A percentile compares a stretch with the other conserved stretches of the same genome.
Conservation (phyloP, 768 basidiomycete genomes). For the Chalciporus sphaerocephalus region DNA sequence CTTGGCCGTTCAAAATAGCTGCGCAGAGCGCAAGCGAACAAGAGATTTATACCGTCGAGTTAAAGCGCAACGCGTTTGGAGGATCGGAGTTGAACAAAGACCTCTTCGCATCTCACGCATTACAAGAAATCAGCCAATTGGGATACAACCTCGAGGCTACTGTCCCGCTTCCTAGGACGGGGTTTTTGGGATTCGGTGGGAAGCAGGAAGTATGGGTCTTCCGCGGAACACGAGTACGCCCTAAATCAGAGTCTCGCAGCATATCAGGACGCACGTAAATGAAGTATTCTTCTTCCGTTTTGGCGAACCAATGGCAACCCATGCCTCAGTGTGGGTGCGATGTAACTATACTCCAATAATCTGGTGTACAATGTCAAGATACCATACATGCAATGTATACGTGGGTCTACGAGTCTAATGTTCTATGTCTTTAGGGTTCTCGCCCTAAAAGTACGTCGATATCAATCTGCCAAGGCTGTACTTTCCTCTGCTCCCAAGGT, state of each 20-base stretch:
- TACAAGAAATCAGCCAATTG: slow-evolving; percentile 53
- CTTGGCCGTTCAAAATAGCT: slow-evolving; percentile 41
- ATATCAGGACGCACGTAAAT: slow-evolving; percentile 20
- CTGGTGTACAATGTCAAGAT: slow-evolving; percentile 12
- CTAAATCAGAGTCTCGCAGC: slow-evolving; percentile 28
- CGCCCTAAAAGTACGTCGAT: neutral
- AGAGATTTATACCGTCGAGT: slow-evolving; percentile 50
- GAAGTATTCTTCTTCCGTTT: neutral
- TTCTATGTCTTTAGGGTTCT: neutral
- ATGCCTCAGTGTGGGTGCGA: too few relatives aligned
- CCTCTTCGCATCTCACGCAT: slow-evolving; percentile 56
- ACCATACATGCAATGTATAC: slow-evolving; percentile 4
- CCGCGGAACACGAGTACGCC: slow-evolving; percentile 37
- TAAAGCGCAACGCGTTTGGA: slow-evolving; percentile 42
- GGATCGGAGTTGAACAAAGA: slow-evolving; percentile 46
- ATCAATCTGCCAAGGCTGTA: slow-evolving; percentile 34
- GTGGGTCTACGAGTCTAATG: neutral
- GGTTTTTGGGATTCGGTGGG: slow-evolving; percentile 36
- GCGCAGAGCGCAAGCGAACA: slow-evolving; percentile 45
- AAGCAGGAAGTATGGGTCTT: slow-evolving; percentile 66
- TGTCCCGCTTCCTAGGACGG: slow-evolving; percentile 49
- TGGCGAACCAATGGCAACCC: too few relatives aligned
- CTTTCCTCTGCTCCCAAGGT: slow-evolving; percentile 31
- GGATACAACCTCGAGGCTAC: slow-evolving; percentile 65
- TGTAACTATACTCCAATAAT: slow-evolving; percentile 1